Base-by-base conservation (phyloP, 768 basidiomycete genomes). In the Lentinula sp. region DNA sequence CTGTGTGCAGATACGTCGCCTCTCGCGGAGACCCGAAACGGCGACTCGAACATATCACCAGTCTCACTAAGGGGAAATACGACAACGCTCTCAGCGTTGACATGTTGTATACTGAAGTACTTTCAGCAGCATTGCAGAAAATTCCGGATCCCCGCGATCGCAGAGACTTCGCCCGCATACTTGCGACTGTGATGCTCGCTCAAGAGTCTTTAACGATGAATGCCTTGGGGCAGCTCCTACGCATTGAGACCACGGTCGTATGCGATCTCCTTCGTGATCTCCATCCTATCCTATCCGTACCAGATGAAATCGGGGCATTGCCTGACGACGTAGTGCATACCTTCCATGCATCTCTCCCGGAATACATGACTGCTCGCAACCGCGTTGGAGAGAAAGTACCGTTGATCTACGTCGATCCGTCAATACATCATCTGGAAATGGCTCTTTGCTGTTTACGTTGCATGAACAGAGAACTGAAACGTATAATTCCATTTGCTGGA, bases 101-200 rank as follows among this genome's bases (percentile, higher is more conserved):
- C 23, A 56, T 43, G 32, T n/a, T 56, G 55, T 56, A 56, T 16
- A 56, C 55, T 8, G 55, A 56, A 42, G 55, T 56, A 18, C 55
- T 56, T 23, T 43, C 41, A 1, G 55, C 41, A 12, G 55, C 55
- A 41, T 33, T 56, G 10, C n/a, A 43, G 41, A 56, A 56, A 33
- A 56, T 56, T 18, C 42, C 55, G 8, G 55, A 56, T 32, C 15
- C 39, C 13, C 55, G n/a, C 9, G 55, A 56, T 43, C 23, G 55
- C 43, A 41, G 41, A 56, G 41, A 43, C 16, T 56, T 56, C 33
- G 55, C 55, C 16, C 55, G 55, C 6, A 2, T 56, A 18, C 41
- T 56, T 41, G 41, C 41, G 9, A 23, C 39, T 56, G 55, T 56
- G 6, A 20, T 56, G 55, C 42, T 28, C 12, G 55, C 41, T 43